phyloP scores from a whole-genome alignment of 352 stramenopile genomes.

The Pythium phragmitis region DNA sequence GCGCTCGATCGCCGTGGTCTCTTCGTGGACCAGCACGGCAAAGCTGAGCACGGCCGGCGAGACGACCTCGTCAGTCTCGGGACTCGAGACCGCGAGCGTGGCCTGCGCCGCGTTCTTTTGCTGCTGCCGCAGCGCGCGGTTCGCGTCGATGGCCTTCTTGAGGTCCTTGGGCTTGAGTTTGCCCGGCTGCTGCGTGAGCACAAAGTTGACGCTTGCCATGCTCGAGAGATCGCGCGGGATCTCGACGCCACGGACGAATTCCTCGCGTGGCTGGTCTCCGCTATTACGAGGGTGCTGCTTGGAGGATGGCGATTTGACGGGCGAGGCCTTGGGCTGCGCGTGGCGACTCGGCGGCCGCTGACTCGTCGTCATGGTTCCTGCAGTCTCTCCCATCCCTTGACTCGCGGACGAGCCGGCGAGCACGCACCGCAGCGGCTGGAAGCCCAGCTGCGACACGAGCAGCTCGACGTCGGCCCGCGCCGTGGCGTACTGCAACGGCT shows the following conservation, averaged over 20 bases:
- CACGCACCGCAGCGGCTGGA: slow-evolving; percentile 58
- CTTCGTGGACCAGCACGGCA: slow-evolving; percentile 51
- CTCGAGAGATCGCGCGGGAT: slow-evolving; percentile 66
- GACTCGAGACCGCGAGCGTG: slow-evolving; percentile 14
- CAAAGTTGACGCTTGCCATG: slow-evolving; percentile 71
- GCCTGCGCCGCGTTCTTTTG: slow-evolving; percentile 65
- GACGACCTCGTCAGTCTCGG: slow-evolving; percentile 9
- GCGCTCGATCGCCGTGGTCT: slow-evolving; percentile 41
- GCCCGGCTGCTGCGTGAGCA: slow-evolving; percentile 85
- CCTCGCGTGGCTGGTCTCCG: slow-evolving; percentile 18
- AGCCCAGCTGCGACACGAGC: slow-evolving; percentile 76
- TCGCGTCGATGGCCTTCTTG: slow-evolving; percentile 84
- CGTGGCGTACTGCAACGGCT: slow-evolving; percentile 60
- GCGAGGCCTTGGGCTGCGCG: slow-evolving; percentile 11
- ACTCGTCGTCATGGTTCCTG: background rate
- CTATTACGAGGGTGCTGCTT: background rate
- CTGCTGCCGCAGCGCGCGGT: slow-evolving; percentile 56
- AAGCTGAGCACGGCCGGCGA: slow-evolving; percentile 42
- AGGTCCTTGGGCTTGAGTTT: slow-evolving; percentile 91
- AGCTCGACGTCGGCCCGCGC: slow-evolving; percentile 66
- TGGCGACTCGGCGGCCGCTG: slow-evolving; percentile 2
- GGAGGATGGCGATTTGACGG: background rate
- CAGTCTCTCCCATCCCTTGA: slow-evolving; percentile 9
- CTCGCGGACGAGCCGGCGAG: slow-evolving; percentile 64
- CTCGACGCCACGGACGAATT: slow-evolving; percentile 56